Evolutionary conservation across 768 basidiomycete species (phyloP).

Genomic region (Grammothele lineata): DNA sequence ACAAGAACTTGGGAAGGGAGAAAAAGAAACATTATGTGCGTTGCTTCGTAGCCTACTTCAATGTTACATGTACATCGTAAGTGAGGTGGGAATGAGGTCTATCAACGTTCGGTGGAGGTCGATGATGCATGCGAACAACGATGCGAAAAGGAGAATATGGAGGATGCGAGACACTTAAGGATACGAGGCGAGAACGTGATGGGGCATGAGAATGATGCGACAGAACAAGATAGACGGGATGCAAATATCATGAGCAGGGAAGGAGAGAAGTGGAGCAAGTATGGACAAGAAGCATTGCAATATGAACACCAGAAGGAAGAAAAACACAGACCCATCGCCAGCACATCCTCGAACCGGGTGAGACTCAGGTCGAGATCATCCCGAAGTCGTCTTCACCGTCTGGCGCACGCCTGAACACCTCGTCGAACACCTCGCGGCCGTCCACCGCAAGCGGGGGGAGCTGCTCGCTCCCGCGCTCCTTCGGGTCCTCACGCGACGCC

Average conservation of each 20-base stretch:
- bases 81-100: slow-evolving; percentile 4
- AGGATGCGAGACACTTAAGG: too few species aligned
- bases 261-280: too few species aligned
- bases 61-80: slow-evolving; percentile 10
- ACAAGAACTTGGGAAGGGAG: too few species aligned
- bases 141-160: not conserved
- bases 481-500: slow-evolving; percentile 53
- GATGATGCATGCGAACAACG: slow-evolving; percentile 11
- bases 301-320: not conserved
- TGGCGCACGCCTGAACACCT: slow-evolving; percentile 50
- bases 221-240: slow-evolving; percentile 1
- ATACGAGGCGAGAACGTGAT: not conserved
- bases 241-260: too few species aligned
- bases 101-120: slow-evolving; percentile 8
- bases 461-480: slow-evolving; percentile 36
- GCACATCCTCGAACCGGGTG: not conserved
- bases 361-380: slow-evolving; percentile 63
- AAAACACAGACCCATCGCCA: not conserved
- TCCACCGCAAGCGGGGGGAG: slow-evolving; percentile 64
- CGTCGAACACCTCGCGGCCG: slow-evolving; percentile 76
- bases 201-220: not conserved
- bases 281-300: not conserved
- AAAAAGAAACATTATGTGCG: slow-evolving; percentile 12
- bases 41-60: slow-evolving; percentile 8
- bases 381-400: slow-evolving; percentile 68